These are phyloP conservation scores for Fusarium temperatum DNA, from an alignment of 2,329 filamentous ascomycete genomes.

Conservation along the genomic window DNA sequence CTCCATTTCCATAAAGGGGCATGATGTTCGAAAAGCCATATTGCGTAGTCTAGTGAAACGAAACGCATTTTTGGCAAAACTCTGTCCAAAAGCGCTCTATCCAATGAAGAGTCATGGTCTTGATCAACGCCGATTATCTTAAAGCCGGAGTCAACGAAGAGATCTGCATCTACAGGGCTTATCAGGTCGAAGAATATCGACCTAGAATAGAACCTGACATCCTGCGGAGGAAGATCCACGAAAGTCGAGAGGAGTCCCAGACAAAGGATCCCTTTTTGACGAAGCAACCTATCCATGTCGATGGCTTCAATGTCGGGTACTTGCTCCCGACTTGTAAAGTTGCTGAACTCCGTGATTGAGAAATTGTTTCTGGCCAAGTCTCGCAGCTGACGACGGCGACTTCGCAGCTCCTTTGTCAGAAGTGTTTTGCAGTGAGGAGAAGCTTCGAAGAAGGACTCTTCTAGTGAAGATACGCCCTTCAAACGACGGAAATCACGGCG, in stretches of 20 bases:
- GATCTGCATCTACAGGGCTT: neutral
- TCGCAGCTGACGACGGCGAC: neutral
- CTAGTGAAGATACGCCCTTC: no score
- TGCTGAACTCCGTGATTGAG: neutral
- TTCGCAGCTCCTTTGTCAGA: neutral
- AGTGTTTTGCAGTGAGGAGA: neutral
- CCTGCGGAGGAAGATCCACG: neutral
- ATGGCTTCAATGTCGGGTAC: accelerated
- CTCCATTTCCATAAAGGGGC: neutral
- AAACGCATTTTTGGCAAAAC: no score
- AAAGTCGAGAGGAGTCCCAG: neutral
- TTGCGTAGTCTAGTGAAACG: neutral
- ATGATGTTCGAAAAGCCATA: neutral
- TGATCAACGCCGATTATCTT: accelerated
- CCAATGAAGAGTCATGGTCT: neutral
- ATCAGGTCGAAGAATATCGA: accelerated
- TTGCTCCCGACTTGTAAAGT: accelerated
- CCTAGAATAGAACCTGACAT: no score
- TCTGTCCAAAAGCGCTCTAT: no score
- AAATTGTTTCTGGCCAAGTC: neutral
- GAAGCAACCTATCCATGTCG: accelerated
- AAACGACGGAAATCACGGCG: neutral
- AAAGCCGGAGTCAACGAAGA: accelerated
- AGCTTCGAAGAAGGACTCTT: neutral
- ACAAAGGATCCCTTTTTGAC: accelerated